phyloP scores from a whole-genome alignment of 306 rosid species.

The Lagenaria siceraria region DNA sequence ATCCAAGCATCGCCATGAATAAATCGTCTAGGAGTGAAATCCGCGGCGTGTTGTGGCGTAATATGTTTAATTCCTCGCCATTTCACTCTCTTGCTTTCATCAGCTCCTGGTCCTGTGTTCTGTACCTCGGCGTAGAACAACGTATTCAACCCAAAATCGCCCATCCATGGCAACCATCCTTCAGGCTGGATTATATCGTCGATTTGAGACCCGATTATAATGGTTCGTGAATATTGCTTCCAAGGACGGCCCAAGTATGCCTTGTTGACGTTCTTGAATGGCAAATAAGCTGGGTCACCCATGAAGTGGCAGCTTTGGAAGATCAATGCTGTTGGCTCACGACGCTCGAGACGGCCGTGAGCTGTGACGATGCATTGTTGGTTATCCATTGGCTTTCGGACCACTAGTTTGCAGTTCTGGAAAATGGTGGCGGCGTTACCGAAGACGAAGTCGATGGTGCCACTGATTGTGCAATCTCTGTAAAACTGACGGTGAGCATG shows the following conservation, averaged over 20 bases:
- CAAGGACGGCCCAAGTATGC: slow-evolving; percentile 42
- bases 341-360: slow-evolving; percentile 12
- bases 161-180: slow-evolving; percentile 37
- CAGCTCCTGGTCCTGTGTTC: slow-evolving; percentile 28
- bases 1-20: slow-evolving; percentile 32
- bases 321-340: slow-evolving; percentile 9
- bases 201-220: slow-evolving; percentile 25
- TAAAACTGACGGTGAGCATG: slow-evolving; percentile 23
- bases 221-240: slow-evolving; percentile 31
- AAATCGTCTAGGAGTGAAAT: slow-evolving; percentile 16
- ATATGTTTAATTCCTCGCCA: slow-evolving; percentile 28
- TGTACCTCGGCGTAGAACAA: slow-evolving; percentile 23
- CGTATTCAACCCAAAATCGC: not conserved
- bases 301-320: slow-evolving; percentile 31
- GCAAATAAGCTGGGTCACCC: slow-evolving; percentile 10
- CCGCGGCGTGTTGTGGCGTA: not conserved
- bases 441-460: slow-evolving; percentile 23
- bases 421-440: slow-evolving; percentile 7
- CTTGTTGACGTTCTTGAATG: not conserved
- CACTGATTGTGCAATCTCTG: slow-evolving; percentile 11
- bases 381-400: slow-evolving; percentile 12
- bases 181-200: slow-evolving; percentile 7
- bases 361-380: slow-evolving; percentile 36
- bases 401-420: slow-evolving; percentile 26
- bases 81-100: slow-evolving; percentile 11